phyloP scores from a whole-genome alignment of 2,329 filamentous ascomycete species.

The Hypoxylon sp. region DNA sequence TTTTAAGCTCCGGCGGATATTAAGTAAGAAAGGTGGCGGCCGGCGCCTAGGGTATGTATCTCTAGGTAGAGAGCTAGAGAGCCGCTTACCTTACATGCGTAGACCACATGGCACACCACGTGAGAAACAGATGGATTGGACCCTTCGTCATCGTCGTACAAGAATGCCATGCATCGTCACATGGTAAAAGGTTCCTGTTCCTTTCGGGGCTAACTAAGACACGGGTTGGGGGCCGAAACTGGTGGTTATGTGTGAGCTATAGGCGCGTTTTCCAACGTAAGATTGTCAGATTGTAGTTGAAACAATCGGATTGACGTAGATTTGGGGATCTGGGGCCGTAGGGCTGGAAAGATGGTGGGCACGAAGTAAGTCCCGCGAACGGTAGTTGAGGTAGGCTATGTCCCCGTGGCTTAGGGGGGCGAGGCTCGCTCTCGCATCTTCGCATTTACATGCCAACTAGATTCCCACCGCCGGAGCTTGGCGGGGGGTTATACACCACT shows the following conservation, averaged over 20 bases:
- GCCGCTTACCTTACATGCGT: slow-evolving; percentile 6
- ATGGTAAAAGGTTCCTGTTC: slow-evolving; percentile 15
- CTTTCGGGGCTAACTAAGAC: slow-evolving; percentile 8
- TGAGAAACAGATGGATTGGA: slow-evolving; percentile 14
- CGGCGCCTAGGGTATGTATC: slow-evolving; percentile 20
- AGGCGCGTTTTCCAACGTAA: slow-evolving; percentile 17
- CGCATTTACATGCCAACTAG: slow-evolving; percentile 1
- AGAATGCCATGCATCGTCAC: slow-evolving; percentile 25
- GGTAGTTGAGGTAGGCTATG: slow-evolving; percentile 27
- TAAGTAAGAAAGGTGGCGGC: slow-evolving; percentile 26
- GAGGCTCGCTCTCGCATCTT: slow-evolving; percentile 14
- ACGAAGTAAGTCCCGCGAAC: slow-evolving; percentile 26
- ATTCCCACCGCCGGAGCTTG: slow-evolving; percentile 9
- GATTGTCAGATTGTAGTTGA: slow-evolving; percentile 19
- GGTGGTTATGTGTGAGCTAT: not conserved
- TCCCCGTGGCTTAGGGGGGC: slow-evolving; percentile 18
- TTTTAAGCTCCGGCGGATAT: not conserved
- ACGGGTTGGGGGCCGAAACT: slow-evolving; percentile 24
- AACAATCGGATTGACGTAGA: slow-evolving; percentile 23
- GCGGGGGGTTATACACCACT: slow-evolving; percentile 5
- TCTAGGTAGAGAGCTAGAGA: not conserved
- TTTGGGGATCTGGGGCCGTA: slow-evolving; percentile 34
- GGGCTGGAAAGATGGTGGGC: slow-evolving; percentile 34
- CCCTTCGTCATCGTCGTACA: slow-evolving; percentile 6
- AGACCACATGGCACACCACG: slow-evolving; percentile 31